Evolutionary conservation across 345 rosid genomes (phyloP), one percentile per base, ranked within the genome.

Genomic region (Geranium rotundifolium): DNA sequence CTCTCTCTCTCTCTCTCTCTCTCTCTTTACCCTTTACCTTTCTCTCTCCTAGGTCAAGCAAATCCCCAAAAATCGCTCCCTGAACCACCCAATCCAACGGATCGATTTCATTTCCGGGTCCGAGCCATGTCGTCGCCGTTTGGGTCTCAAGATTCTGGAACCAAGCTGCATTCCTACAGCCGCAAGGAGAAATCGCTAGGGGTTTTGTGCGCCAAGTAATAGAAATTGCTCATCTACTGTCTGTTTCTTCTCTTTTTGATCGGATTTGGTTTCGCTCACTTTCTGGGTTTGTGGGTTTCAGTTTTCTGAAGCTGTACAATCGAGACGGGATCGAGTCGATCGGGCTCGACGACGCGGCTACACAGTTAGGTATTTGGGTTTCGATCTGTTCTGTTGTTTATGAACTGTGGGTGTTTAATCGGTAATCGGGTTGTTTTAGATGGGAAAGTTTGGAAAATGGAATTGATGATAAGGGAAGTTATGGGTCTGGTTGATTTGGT

Each of bases 131-230:
- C 74, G 76, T 61, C 76, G 46, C 55, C 70, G 56, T 60, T 60
- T 37, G 75, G 31, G 67, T 70, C 67, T 57, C 71, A 54, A 63
- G 76, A 83, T 63, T 69, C 67, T 41, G 89, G 75, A 8, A 23
- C 77, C 63, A 69, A 67, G 39, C 72, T 63, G 5, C 73, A 71
- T 60, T 59, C 64, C 29, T 86, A 82, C 76, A 62, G 80, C 68
- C 82, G 89, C 58, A 86, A 84, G 71, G 87, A 84, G 37, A 84
- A 80, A 75, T 82, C 92, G 65, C 83, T 86, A 1, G 87, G 85
- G 16, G 67, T 84, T 65, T 41, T 86, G 1, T 85, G 87, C 76
- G 57, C 84, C 64, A 82, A 82, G 92, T 86, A 69, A 17, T 1
- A 6, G 20, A 16, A 68, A 31, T 57, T 12, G 34, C 46, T 7